Evolutionary conservation across 139 green algal species (phyloP).

Genomic region (Chlorella sp.): DNA sequence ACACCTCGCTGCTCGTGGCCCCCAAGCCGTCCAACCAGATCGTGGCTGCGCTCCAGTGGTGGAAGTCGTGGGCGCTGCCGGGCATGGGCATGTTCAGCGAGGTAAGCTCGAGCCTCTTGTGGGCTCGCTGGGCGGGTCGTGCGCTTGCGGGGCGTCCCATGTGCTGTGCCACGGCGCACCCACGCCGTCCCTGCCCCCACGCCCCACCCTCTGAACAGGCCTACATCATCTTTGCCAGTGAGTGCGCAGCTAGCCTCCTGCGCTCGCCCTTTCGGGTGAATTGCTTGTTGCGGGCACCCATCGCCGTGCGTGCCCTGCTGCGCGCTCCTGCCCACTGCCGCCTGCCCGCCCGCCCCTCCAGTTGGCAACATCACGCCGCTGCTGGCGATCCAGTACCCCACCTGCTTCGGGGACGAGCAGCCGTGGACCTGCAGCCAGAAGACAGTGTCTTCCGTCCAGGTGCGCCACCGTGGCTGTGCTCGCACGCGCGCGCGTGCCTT

Average conservation of each 20-base stretch:
- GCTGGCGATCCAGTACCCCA: background rate
- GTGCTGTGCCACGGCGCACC: too few relatives aligned
- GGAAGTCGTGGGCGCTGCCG: too few relatives aligned
- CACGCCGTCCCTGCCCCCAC: too few relatives aligned
- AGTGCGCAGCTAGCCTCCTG: too few relatives aligned
- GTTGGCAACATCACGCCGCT: slow-evolving; percentile 22
- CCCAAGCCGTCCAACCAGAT: too few relatives aligned
- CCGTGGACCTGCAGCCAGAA: background rate
- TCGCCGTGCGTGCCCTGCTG: background rate
- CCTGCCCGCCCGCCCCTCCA: too few relatives aligned
- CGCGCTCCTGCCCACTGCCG: too few relatives aligned
- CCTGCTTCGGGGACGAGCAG: slow-evolving; percentile 3
- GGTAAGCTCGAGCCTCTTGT: too few relatives aligned
- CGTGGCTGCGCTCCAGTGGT: too few relatives aligned
- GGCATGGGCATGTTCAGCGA: slow-evolving; percentile 23
- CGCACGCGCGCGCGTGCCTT: background rate
- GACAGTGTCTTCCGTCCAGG: background rate
- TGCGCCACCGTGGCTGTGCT: background rate
- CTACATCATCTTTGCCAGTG: slow-evolving; percentile 6
- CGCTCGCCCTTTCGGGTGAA: background rate
- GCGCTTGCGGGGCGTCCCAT: too few relatives aligned
- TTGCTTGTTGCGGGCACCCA: background rate
- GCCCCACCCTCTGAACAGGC: slow-evolving; percentile 1
- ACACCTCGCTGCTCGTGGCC: too few relatives aligned
- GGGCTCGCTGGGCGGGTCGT: too few relatives aligned